These are phyloP conservation scores for Pythium scleroteichum DNA, from an alignment of 352 stramenopile species.

Conservation along the genomic window DNA sequence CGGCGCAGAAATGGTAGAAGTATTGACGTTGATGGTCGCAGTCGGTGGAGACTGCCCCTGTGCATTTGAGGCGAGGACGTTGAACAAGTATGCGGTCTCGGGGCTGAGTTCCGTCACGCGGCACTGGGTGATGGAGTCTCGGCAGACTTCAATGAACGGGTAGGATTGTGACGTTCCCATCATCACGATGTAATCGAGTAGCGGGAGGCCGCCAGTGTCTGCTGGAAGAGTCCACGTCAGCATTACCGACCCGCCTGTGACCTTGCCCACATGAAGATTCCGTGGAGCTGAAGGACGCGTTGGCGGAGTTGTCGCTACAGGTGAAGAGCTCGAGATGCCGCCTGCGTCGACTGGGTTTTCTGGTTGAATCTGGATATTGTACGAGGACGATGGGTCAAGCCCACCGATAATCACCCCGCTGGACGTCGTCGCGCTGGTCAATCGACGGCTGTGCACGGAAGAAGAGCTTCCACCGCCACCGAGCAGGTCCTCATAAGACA, in stretches of 20 bases:
- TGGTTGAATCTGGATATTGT: conserved; percentile 49
- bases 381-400: conserved; percentile 53
- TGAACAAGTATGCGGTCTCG: conserved; percentile 44
- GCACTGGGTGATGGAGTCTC: conserved; percentile 27
- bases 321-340: conserved; percentile 29
- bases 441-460: not conserved
- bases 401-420: conserved; percentile 36
- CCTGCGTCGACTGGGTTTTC: conserved; percentile 32
- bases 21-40: conserved; percentile 22
- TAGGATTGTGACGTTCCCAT: conserved; percentile 23
- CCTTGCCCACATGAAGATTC: conserved; percentile 8
- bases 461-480: not conserved
- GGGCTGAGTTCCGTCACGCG: conserved; percentile 32
- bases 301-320: conserved; percentile 31
- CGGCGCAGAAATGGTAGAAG: conserved; percentile 29
- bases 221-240: conserved; percentile 41
- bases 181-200: conserved; percentile 40
- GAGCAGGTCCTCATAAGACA: conserved; percentile 37
- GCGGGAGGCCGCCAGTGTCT: conserved; percentile 46
- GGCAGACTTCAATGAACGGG: conserved; percentile 30
- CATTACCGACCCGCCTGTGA: conserved; percentile 41
- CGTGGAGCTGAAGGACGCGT: conserved; percentile 38
- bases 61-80: conserved; percentile 37
- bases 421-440: conserved; percentile 22
- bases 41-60: conserved; percentile 38